phyloP scores from a whole-genome alignment of 805 yeast species.

The Myxozyma lipomycoides region DNA sequence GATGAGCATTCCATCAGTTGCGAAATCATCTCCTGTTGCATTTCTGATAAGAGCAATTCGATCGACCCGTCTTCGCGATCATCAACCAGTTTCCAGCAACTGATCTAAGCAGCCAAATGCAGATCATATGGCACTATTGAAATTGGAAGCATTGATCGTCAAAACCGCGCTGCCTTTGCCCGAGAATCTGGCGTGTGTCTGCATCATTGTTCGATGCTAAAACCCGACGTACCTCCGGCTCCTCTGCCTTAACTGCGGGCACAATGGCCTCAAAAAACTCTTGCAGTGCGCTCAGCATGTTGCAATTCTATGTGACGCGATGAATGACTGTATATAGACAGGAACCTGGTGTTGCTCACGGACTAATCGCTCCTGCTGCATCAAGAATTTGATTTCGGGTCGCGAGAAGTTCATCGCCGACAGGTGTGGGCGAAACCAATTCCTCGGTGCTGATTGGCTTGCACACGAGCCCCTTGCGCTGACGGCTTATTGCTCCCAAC shows the following conservation, averaged over 20 bases:
- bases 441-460: not conserved
- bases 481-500: not conserved
- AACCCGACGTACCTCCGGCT: slow-evolving; percentile 28
- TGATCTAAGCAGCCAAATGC: no score
- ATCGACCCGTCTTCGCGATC: no score
- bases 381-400: no score
- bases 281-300: slow-evolving; percentile 8
- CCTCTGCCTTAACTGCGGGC: slow-evolving; percentile 27
- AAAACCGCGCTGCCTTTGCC: not conserved
- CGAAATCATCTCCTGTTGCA: no score
- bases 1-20: no score
- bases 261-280: slow-evolving; percentile 24
- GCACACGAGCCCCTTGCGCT: not conserved
- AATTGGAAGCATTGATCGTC: no score
- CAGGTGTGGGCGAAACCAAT: not conserved
- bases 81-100: no score
- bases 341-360: not conserved
- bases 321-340: not conserved
- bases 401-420: not conserved
- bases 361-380: not conserved
- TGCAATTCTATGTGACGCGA: not conserved
- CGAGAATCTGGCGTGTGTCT: no score
- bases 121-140: no score
- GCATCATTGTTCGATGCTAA: no score
- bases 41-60: no score